Evolutionary conservation across 2,329 filamentous ascomycete genomes (phyloP).

Genomic region (Didymella glomerata): DNA sequence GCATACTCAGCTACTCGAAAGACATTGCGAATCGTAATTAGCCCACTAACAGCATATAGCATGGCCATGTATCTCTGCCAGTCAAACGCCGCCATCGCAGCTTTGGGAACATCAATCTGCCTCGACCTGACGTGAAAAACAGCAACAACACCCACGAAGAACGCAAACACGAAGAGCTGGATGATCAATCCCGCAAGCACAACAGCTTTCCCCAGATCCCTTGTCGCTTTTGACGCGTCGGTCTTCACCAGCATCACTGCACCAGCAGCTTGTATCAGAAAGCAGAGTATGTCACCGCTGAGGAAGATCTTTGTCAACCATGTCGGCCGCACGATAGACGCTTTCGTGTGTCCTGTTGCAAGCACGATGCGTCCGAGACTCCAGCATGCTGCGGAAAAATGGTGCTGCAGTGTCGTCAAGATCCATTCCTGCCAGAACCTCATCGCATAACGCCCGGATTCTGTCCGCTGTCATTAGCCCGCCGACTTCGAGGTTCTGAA

Average conservation of each 20-base stretch:
- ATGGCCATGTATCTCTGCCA: slow-evolving; percentile 44
- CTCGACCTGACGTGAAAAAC: slow-evolving; percentile 48
- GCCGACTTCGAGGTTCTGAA: not conserved
- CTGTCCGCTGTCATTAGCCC: not conserved
- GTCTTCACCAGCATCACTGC: slow-evolving; percentile 36
- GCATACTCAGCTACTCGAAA: slow-evolving; percentile 58
- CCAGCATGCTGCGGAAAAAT: not conserved
- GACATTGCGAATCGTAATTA: slow-evolving; percentile 57
- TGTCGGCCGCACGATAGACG: not conserved
- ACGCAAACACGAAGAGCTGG: slow-evolving; percentile 64
- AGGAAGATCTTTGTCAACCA: slow-evolving; percentile 57
- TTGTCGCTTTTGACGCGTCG: slow-evolving; percentile 18
- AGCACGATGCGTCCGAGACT: slow-evolving; percentile 47
- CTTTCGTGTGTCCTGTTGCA: slow-evolving; percentile 47
- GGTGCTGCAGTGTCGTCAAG: not conserved
- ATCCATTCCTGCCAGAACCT: not conserved
- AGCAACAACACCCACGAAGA: slow-evolving; percentile 57
- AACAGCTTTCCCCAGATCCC: slow-evolving; percentile 55
- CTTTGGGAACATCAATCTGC: not conserved
- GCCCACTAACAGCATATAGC: slow-evolving; percentile 46
- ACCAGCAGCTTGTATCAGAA: slow-evolving; percentile 59
- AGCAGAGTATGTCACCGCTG: slow-evolving; percentile 59
- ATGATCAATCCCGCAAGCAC: slow-evolving; percentile 62
- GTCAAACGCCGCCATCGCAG: slow-evolving; percentile 6
- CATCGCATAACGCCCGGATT: not conserved